Evolutionary conservation across 495 filamentous ascomycete species (phyloP), one percentile per base, ranked within the genome.

Genomic region (Neurospora cerealis): DNA sequence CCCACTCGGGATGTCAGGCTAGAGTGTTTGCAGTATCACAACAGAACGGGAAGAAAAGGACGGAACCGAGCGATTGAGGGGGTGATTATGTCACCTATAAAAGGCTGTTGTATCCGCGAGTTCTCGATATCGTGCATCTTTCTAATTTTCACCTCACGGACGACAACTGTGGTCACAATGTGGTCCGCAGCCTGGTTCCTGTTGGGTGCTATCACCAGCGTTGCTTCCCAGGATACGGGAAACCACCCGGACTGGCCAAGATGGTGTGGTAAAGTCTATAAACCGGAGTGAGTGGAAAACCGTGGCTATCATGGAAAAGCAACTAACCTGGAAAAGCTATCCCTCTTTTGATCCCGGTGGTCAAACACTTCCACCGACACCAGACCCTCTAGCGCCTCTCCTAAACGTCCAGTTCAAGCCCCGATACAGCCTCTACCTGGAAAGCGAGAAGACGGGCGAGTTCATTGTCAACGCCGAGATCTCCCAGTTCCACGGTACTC

Each of bases 261-360:
- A 40, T 90, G 88, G 88, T 90, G 88, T 74, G 88, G 88, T 6
- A 90, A 89, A 74, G 88, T 88, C 0, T 90, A 90, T 76, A 73
- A 84, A 60, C 69, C 85, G 9, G 86, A 83, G 80, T 89, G 69
- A 74, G 81, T 72, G 6, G 0, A 21, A 8, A 2, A 24, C 17
- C 38, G 0, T 9, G 1, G 15, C 9, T 1, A 9, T 37, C 3
- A 54, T 9, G 36, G 54, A 0, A 21, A 70, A 2, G 3, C 32
- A 69, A 66, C 70, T 74, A n/a, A 75, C 8, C 13, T 7, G 17
- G 4, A 9, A 17, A 60, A 88, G 86, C 66, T 87, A 89, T 78
- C 82, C 84, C 0, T 83, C 83, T 4, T 90, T 89, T 75, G 83
- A 91, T 48, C 91, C 90, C 1, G 90, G 89, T 70, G 91, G 91